Percentiles rank a stretch among this genome's conserved stretches.
These are phyloP conservation scores for Leccinellum luteum DNA, from an alignment of 768 basidiomycete genomes.

Conservation along the genomic window DNA sequence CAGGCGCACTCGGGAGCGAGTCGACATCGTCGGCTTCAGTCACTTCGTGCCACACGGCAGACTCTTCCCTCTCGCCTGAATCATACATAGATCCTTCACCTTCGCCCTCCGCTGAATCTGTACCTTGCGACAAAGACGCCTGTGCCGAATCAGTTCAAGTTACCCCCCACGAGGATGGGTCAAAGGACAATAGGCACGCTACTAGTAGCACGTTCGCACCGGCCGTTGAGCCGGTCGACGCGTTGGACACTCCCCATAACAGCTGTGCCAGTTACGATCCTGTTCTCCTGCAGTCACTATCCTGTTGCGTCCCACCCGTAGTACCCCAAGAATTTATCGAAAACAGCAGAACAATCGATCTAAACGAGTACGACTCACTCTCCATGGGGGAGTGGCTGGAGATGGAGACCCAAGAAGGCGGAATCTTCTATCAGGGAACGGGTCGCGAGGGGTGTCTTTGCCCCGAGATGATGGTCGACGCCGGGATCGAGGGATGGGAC, in stretches of 20 bases:
- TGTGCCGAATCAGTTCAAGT: not conserved
- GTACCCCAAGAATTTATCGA: not conserved
- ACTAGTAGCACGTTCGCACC: too few species aligned
- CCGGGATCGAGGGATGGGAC: slow-evolving; percentile 9
- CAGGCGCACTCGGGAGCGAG: not conserved
- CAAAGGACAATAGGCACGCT: not conserved
- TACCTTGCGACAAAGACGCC: not conserved
- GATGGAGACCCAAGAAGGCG: not conserved
- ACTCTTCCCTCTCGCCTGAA: not conserved
- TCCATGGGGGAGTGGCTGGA: not conserved
- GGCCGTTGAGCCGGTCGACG: not conserved
- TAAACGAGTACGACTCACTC: not conserved
- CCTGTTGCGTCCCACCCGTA: not conserved
- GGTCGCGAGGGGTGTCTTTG: slow-evolving; percentile 10
- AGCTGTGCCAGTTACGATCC: not conserved
- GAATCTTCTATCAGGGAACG: not conserved
- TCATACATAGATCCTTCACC: not conserved
- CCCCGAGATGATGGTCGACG: slow-evolving; percentile 12
- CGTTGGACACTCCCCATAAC: not conserved
- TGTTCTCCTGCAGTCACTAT: not conserved
- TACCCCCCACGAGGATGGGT: not conserved
- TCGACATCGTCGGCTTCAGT: not conserved
- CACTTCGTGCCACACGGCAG: not conserved
- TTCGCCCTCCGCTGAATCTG: not conserved
- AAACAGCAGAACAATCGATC: not conserved